A percentile compares a stretch with the other conserved stretches of the same genome.
Evolutionary conservation across 306 rosid species (phyloP).

Genomic region (Cajanus cajan): DNA sequence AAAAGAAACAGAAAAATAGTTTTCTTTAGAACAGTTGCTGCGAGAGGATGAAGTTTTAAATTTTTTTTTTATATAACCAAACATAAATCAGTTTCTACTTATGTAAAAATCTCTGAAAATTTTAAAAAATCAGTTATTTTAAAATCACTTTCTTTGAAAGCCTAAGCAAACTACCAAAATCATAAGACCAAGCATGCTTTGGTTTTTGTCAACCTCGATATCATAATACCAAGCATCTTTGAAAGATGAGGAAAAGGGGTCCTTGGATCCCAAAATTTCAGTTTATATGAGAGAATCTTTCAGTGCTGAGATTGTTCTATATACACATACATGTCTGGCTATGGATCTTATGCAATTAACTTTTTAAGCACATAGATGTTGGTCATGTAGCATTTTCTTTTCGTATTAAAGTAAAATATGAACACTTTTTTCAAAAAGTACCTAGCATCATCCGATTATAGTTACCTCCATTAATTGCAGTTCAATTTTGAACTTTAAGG

Average conservation of each 20-base stretch:
- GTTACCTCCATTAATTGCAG: background rate
- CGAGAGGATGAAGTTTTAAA: too few species aligned
- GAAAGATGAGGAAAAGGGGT: too few species aligned
- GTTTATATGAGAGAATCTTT: constrained; percentile 1
- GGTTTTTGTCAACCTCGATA: background rate
- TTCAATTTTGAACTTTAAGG: background rate
- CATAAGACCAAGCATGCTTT: background rate
- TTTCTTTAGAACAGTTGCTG: too few species aligned
- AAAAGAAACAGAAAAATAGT: too few species aligned
- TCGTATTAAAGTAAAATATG: background rate
- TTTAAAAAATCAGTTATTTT: too few species aligned
- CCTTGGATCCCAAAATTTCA: background rate
- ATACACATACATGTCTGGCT: background rate
- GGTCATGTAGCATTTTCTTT: background rate
- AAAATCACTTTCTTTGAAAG: too few species aligned
- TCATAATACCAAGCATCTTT: too few species aligned
- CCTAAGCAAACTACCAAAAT: too few species aligned
- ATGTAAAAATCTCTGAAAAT: too few species aligned
- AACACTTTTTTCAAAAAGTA: background rate
- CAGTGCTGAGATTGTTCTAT: background rate
- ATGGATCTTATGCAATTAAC: background rate
- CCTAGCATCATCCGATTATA: background rate
- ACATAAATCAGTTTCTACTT: too few species aligned
- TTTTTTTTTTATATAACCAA: too few species aligned
- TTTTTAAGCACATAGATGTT: background rate